phyloP scores from a whole-genome alignment of 2,329 filamentous ascomycete genomes.

The Monosporascus sp. region DNA sequence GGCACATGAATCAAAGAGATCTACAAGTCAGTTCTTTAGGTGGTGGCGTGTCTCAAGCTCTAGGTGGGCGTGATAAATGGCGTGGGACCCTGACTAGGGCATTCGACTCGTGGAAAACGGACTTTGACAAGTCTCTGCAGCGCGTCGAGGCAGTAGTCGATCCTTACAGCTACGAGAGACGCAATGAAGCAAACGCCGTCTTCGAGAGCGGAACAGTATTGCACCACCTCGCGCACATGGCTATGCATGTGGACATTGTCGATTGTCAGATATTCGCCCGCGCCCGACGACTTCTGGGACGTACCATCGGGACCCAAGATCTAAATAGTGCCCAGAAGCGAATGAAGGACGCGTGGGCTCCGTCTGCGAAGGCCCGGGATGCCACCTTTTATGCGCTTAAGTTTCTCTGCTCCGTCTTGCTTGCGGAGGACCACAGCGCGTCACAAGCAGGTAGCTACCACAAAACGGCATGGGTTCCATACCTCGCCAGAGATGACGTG shows the following conservation, averaged over 20 bases:
- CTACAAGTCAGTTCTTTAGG: constrained; percentile 84
- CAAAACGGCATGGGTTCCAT: constrained; percentile 44
- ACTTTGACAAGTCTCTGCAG: constrained; percentile 80
- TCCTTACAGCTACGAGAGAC: constrained; percentile 54
- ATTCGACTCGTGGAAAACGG: constrained; percentile 88
- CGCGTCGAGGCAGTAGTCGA: constrained; percentile 47
- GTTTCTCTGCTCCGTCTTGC: constrained; percentile 78
- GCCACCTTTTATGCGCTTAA: constrained; percentile 89
- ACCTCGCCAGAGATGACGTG: constrained; percentile 82
- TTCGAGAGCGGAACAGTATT: constrained; percentile 86
- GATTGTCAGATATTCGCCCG: constrained; percentile 95
- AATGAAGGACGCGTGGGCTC: constrained; percentile 87
- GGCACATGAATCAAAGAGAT: constrained; percentile 96
- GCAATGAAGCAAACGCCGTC: constrained; percentile 59
- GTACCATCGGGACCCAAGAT: constrained; percentile 77
- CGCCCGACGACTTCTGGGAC: constrained; percentile 76
- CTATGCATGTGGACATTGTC: constrained; percentile 95
- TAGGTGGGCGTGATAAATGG: constrained; percentile 90
- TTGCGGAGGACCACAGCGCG: constrained; percentile 47
- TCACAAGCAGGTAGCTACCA: constrained; percentile 33
- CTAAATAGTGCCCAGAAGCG: constrained; percentile 72
- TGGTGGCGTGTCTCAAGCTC: constrained; percentile 63
- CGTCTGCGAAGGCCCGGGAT: constrained; percentile 79
- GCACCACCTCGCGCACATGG: constrained; percentile 94
- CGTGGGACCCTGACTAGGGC: constrained; percentile 76